Evolutionary conservation across 2,329 filamentous ascomycete species (phyloP), one percentile per base, ranked within the genome.

Genomic region (Colletotrichum liaoningense): DNA sequence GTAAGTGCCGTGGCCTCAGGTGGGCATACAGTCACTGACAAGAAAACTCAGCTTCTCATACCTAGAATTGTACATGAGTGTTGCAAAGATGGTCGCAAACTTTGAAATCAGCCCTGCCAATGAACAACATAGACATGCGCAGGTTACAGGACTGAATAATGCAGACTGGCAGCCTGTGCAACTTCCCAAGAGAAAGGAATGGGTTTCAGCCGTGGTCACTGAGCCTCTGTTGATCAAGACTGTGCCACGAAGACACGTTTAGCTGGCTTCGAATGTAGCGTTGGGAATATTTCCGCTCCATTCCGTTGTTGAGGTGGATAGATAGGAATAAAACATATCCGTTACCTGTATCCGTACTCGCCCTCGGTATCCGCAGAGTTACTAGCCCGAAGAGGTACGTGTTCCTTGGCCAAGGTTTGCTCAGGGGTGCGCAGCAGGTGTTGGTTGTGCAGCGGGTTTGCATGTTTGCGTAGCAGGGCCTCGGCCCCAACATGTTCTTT

Each of bases 141-240:
- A 11, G n/a, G 16, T 30, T 14, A 9, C 38, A 5, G 26, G 59
- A 19, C 22, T 22, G 9, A 62, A 14, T 11, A 63, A 14, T 28
- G 42, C 59, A 66, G 64, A 67, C 26, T 78, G 74, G 78, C 67
- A 30, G 54, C 70, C 62, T 8, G 67, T 79, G 2, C 22, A 74
- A 42, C 67, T 79, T 11, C 77, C 77, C 1, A 63, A 49, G 24
- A 64, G 77, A 30, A 46, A 63, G 19, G 76, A 79, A 54, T 79
- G 77, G 77, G 77, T 79, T 5, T 75, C 76, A 5, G 76, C 77
- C 9, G 76, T 76, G 5, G 63, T 49, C 24, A 67, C 42, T 6
- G 55, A 35, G 11, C 28, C 63, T 2, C 56, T 67, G 6, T 35
- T 56, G 7, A 26, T 71, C 22, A 60, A 56, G 46, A 49, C 12